A percentile compares a stretch with the other conserved stretches of the same genome.
phyloP scores from a whole-genome alignment of 169 alveolate species.

The Babesia ovis region DNA sequence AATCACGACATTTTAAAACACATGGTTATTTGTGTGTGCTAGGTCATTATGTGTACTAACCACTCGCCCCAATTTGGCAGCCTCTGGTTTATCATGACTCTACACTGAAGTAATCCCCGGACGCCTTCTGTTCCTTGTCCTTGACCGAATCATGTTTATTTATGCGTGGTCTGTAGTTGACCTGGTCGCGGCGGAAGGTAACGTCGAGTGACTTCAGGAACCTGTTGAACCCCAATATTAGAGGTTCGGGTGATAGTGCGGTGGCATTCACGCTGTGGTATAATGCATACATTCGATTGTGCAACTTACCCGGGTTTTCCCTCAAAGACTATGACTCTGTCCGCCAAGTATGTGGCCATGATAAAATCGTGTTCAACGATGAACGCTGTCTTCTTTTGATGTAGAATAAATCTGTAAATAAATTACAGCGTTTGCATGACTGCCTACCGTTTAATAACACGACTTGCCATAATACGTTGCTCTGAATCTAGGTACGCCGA shows the following conservation, averaged over 20 bases:
- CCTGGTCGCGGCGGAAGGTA: conserved; percentile 98
- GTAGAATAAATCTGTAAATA: conserved; percentile 86
- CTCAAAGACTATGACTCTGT: conserved; percentile 97
- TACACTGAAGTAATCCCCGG: conserved; percentile 93
- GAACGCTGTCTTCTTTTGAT: conserved; percentile 97
- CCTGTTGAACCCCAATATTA: conserved; percentile 90
- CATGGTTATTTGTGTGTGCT: no score
- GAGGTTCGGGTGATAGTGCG: conserved; percentile 83
- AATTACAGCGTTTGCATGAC: neutral
- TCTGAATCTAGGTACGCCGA: conserved; percentile 99
- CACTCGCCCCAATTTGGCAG: no score
- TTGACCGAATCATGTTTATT: conserved; percentile 95
- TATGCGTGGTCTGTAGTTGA: conserved; percentile 98
- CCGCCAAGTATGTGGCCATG: conserved; percentile 99
- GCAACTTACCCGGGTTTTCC: conserved; percentile 95
- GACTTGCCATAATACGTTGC: conserved; percentile 98
- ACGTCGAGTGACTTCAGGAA: conserved; percentile 93
- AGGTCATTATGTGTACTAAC: no score
- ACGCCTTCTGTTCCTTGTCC: conserved; percentile 97
- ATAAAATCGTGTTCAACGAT: conserved; percentile 99
- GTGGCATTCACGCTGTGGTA: conserved; percentile 46
- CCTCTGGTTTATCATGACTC: conserved; percentile 80
- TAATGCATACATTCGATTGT: conserved; percentile 50
- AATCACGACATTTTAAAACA: no score
- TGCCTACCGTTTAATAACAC: conserved; percentile 91